phyloP scores from a whole-genome alignment of 805 yeast genomes.

The Yueomyces sinensis region DNA sequence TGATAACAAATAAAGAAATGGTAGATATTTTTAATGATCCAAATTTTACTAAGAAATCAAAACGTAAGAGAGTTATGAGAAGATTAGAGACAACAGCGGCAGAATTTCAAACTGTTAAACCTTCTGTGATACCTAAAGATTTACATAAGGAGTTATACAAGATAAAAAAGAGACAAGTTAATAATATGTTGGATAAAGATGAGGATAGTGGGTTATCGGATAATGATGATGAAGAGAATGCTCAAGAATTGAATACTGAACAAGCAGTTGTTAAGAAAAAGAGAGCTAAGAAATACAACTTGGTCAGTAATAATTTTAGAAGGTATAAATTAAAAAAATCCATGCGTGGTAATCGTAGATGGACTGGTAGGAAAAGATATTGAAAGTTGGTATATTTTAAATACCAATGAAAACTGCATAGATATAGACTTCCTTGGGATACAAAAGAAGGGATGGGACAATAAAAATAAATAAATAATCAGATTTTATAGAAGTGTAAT shows the following conservation, averaged over 20 bases:
- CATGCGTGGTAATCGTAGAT: neutral
- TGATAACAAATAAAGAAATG: conserved; percentile 1
- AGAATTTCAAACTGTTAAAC: neutral
- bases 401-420: too few species aligned
- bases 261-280: conserved; percentile 2
- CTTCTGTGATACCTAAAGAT: conserved; percentile 5
- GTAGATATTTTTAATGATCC: conserved; percentile 5
- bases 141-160: conserved; percentile 14
- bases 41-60: conserved; percentile 1
- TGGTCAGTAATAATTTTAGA: conserved; percentile 36
- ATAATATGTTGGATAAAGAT: conserved; percentile 6
- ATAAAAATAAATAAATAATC: too few species aligned
- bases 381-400: too few species aligned
- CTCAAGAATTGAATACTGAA: neutral
- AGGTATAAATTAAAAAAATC: conserved; percentile 33
- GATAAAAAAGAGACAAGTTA: conserved; percentile 13
- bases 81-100: conserved; percentile 4
- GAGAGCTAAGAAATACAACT: conserved; percentile 19
- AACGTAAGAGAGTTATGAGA: conserved; percentile 6
- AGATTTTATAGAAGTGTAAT: too few species aligned
- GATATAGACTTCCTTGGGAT: too few species aligned
- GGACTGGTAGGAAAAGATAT: too few species aligned
- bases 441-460: too few species aligned
- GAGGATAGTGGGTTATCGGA: conserved; percentile 3
- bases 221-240: conserved; percentile 3